Evolutionary conservation across 768 basidiomycete genomes (phyloP).

Genomic region (Mycena indigotica): DNA sequence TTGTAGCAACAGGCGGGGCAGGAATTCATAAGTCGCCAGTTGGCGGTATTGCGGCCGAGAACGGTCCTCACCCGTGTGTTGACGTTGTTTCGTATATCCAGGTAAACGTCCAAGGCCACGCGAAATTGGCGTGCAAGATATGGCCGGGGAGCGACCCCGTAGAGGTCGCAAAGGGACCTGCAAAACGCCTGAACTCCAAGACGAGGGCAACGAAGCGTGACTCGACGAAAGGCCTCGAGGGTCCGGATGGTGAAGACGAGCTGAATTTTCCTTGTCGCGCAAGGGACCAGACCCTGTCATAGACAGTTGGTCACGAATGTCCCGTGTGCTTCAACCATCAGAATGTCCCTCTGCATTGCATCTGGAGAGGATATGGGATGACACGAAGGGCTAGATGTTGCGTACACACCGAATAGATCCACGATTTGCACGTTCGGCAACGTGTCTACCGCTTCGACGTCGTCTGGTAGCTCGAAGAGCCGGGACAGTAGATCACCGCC

Average conservation of each 20-base stretch:
- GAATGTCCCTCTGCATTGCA: neutral
- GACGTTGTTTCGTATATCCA: slow-evolving; percentile 7
- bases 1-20: slow-evolving; percentile 30
- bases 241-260: slow-evolving; percentile 12
- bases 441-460: neutral
- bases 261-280: neutral
- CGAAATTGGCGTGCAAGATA: slow-evolving; percentile 16
- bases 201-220: slow-evolving; percentile 14
- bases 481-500: neutral
- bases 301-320: slow-evolving; percentile 5
- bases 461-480: neutral
- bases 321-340: neutral
- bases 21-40: slow-evolving; percentile 25
- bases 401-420: slow-evolving; percentile 2
- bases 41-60: slow-evolving; percentile 20
- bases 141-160: slow-evolving; percentile 13
- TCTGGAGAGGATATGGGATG: neutral
- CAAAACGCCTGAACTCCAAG: slow-evolving; percentile 20
- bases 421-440: neutral
- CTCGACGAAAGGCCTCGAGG: slow-evolving; percentile 14
- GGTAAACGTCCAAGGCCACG: slow-evolving; percentile 23
- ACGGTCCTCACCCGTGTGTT: slow-evolving; percentile 5
- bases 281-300: slow-evolving; percentile 12
- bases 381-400: neutral
- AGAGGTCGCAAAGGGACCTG: slow-evolving; percentile 16